Evolutionary conservation across 164 flowering plant genomes (phyloP).

Genomic region (Saururus chinensis): DNA sequence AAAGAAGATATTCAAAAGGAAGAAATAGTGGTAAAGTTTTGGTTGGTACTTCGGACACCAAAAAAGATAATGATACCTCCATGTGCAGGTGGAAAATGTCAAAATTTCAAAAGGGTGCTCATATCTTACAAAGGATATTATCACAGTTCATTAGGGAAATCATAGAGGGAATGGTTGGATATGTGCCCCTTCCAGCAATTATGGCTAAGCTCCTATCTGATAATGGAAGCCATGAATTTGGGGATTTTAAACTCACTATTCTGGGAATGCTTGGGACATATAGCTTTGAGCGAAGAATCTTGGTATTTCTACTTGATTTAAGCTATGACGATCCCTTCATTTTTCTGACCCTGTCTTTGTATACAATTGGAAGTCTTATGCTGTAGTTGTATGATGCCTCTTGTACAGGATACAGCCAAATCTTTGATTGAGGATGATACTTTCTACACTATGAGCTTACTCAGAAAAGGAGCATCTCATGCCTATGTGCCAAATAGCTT

Average conservation of each 20-base stretch:
- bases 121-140: conserved; percentile 48
- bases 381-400: background rate
- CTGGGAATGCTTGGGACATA: conserved; percentile 88
- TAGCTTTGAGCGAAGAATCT: conserved; percentile 87
- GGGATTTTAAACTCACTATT: conserved; percentile 84
- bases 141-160: conserved; percentile 80
- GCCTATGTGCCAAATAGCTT: conserved; percentile 73
- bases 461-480: conserved; percentile 88
- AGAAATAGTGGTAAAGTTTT: conserved; percentile 14
- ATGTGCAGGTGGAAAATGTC: conserved; percentile 44
- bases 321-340: background rate
- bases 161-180: conserved; percentile 95
- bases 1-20: conserved; percentile 14
- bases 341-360: background rate
- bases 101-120: conserved; percentile 35
- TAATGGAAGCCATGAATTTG: conserved; percentile 88
- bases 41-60: conserved; percentile 10
- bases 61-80: conserved; percentile 20
- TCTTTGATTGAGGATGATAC: conserved; percentile 91
- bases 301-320: conserved; percentile 38
- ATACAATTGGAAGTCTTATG: background rate
- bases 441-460: conserved; percentile 77
- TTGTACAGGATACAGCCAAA: conserved; percentile 79
- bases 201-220: conserved; percentile 91
- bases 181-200: conserved; percentile 77